phyloP scores from a whole-genome alignment of 352 stramenopile genomes.

The Lagenidium giganteum region DNA sequence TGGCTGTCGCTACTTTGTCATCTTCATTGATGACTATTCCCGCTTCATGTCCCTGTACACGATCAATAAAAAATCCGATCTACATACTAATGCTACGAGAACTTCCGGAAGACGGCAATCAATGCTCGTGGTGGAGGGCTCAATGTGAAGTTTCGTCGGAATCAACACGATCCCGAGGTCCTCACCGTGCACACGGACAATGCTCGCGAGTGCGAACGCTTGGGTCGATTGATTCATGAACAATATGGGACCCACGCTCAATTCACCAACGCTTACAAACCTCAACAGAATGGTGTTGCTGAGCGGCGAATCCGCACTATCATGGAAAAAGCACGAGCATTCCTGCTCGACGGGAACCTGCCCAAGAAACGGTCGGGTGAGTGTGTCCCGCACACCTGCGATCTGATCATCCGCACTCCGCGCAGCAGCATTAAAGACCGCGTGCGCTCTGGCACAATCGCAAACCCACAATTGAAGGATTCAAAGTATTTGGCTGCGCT shows the following conservation, averaged over 20 bases:
- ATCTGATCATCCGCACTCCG: constrained; percentile 12
- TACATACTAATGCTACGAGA: constrained; percentile 1
- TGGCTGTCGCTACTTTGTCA: constrained; percentile 2
- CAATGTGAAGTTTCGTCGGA: neutral
- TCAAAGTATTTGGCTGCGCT: constrained; percentile 11
- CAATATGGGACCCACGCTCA: constrained; percentile 5
- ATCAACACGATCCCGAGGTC: constrained; percentile 5
- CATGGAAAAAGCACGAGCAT: constrained; percentile 1
- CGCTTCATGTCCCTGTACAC: neutral
- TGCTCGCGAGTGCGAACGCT: constrained; percentile 5
- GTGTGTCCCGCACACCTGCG: neutral
- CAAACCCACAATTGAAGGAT: constrained; percentile 2
- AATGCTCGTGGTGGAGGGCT: neutral
- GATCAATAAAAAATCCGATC: neutral
- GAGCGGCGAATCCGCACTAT: constrained; percentile 8
- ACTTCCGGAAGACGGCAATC: neutral
- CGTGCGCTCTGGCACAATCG: constrained; percentile 1
- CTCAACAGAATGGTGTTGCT: constrained; percentile 10
- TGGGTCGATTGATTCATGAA: neutral
- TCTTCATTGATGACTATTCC: constrained; percentile 4
- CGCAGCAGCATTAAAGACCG: neutral
- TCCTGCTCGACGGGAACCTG: constrained; percentile 9
- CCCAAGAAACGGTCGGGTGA: constrained; percentile 4
- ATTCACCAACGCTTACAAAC: constrained; percentile 10
- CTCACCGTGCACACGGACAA: constrained; percentile 6